Evolutionary conservation across 2,329 filamentous ascomycete genomes (phyloP).

Genomic region (Aphanocladium album): DNA sequence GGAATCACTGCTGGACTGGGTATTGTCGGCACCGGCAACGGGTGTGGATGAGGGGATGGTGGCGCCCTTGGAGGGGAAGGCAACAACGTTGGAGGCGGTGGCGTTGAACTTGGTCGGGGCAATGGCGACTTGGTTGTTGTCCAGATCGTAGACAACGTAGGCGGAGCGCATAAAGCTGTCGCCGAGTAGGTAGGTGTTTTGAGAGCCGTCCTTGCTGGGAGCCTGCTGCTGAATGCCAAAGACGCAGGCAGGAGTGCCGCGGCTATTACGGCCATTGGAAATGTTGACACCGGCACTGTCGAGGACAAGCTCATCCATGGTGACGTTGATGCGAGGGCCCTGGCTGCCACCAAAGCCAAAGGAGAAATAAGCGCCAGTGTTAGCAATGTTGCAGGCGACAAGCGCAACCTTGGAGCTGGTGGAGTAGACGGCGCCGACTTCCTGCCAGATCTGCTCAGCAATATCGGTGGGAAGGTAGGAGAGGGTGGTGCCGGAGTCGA

Average conservation of each 20-base stretch:
- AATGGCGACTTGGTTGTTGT: constrained; percentile 52
- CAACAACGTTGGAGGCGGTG: constrained; percentile 43
- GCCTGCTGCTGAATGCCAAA: constrained; percentile 53
- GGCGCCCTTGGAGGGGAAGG: constrained; percentile 45
- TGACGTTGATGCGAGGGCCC: constrained; percentile 46
- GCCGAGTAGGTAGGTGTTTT: constrained; percentile 43
- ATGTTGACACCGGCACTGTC: constrained; percentile 30
- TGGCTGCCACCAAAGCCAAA: constrained; percentile 48
- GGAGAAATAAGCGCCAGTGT: constrained; percentile 42
- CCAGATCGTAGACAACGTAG: constrained; percentile 56
- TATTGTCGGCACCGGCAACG: constrained; percentile 36
- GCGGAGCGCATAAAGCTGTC: constrained; percentile 56
- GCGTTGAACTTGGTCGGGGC: constrained; percentile 53
- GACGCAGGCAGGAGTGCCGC: constrained; percentile 40
- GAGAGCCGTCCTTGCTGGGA: constrained; percentile 8
- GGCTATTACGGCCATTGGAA: not conserved
- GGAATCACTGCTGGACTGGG: constrained; percentile 1
- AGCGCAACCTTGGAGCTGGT: constrained; percentile 34
- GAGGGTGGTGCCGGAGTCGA: constrained; percentile 72
- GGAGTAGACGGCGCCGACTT: constrained; percentile 48
- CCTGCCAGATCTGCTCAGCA: constrained; percentile 46
- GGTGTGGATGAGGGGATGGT: constrained; percentile 46
- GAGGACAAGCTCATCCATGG: constrained; percentile 53
- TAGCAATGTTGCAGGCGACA: constrained; percentile 45
- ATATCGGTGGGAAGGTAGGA: constrained; percentile 63